Evolutionary conservation across 345 rosid species (phyloP), one percentile per base, ranked within the genome.

Genomic region (Boechera divaricarpa): DNA sequence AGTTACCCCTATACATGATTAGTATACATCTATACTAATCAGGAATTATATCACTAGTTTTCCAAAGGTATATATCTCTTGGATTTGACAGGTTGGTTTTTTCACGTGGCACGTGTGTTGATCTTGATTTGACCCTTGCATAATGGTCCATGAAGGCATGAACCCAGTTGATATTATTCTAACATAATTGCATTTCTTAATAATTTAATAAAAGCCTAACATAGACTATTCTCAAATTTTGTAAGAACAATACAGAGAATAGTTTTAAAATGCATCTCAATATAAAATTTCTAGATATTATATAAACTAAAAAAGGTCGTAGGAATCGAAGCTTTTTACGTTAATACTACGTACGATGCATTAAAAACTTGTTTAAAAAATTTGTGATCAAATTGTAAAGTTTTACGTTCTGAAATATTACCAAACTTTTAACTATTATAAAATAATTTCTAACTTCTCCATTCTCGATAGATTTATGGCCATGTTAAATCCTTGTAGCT

Each of bases 91-190:
- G 75, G 65, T 69, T 54, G 70, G 0, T 39, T 59, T 38, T 63
- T 63, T 62, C 80, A 77, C 51, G 24, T 76, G 70, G 63, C 63
- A 69, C 49, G 80, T 76, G 80, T 26, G 24, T 41, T n/a, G 63
- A 76, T 69, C 70, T 69, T 54, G 65, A 62, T 69, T 39, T 13
- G 44, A 41, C 44, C 13, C 44, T 62, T 39, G 73, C 62, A 45
- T 66, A 24, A 56, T 74, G 35, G 54, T 59, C 73, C 73, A 38
- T 7, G 6, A 48, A 48, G 26, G 53, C 53, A 48, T 49, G 15
- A 60, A 68, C 69, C 56, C 63, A 61, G 36, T 52, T 76, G 74
- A 75, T 49, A 48, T 49, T 38, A 75, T 59, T 41, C 56, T 51
- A 21, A 18, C 31, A 76, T 13, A 60, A 1, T 5, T 31, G 18